A percentile compares a stretch with the other conserved stretches of the same genome.
Evolutionary conservation across 352 stramenopile species (phyloP).

Genomic region (Globisporangium orthogonon): DNA sequence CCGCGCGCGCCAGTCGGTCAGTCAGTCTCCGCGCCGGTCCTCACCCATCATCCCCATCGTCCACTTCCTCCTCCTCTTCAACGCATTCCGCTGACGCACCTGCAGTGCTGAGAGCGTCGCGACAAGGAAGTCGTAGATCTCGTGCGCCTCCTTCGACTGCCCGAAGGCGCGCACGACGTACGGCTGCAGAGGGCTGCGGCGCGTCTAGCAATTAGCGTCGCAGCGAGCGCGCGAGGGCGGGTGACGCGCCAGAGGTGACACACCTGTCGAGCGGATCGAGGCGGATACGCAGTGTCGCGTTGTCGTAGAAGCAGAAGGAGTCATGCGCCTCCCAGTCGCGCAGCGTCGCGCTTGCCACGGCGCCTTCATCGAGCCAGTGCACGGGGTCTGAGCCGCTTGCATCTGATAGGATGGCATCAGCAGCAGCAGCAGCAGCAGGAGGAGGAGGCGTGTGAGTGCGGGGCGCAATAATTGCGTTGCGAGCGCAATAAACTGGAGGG

Average conservation of each 20-base stretch:
- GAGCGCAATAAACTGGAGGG: background rate
- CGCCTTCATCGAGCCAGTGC: slow-evolving; percentile 65
- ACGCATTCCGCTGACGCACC: slow-evolving; percentile 7
- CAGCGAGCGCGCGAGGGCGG: background rate
- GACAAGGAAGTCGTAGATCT: slow-evolving; percentile 44
- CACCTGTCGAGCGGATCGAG: slow-evolving; percentile 72
- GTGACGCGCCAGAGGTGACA: background rate
- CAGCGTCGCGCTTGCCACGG: slow-evolving; percentile 17
- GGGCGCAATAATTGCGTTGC: background rate
- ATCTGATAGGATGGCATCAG: background rate
- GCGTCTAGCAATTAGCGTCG: slow-evolving; percentile 3
- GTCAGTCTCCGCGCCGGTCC: background rate
- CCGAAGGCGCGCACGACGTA: slow-evolving; percentile 57
- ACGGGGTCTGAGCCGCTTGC: background rate
- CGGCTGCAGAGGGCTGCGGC: slow-evolving; percentile 48
- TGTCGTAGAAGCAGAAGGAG: slow-evolving; percentile 76
- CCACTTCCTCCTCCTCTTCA: background rate
- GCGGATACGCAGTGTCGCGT: slow-evolving; percentile 62
- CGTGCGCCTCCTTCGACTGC: slow-evolving; percentile 52
- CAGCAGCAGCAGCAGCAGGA: background rate
- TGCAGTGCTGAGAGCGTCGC: slow-evolving; percentile 43
- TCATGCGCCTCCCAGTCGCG: slow-evolving; percentile 51
- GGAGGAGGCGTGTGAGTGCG: background rate
- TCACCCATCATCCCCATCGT: background rate
- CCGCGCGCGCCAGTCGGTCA: background rate